Base-by-base conservation (phyloP, 768 basidiomycete species). In the Mycena crocata region DNA sequence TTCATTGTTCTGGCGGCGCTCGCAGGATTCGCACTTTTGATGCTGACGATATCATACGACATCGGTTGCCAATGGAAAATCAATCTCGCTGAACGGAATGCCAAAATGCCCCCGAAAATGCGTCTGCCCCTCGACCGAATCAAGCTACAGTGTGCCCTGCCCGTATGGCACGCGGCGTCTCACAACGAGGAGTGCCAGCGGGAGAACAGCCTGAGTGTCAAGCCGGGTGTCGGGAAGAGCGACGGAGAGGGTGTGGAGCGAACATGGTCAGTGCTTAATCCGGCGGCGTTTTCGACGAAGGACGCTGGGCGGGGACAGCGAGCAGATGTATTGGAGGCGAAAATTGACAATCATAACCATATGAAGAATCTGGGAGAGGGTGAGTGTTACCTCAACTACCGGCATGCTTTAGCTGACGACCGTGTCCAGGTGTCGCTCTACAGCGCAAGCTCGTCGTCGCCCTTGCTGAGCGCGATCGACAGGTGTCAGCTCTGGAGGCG, bases 271-370 rank as follows among this genome's bases (percentile, higher is more conserved):
- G 59, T 54, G 0, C 45, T 74, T 4, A 80, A 81, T 51, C 57
- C 64, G 0, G 64, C 64, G 0, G 71, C 73, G 0, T 63, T 63
- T 5, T 73, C 71, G 26, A 80, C 77, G 0, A 72, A 72, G 17
- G 77, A 81, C 30, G 80, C 77, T 76, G 74, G 73, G 0, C 70
- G 72, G 1, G 75, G 75, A 0, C 45, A 61, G 1, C 63, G 73
- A 0, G 50, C 68, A 6, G 76, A 79, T 17, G 71, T 73, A 0
- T 26, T 82, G 6, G 76, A 82, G 32, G 62, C 71, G 23, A 48
- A 58, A 32, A 31, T 54, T 12, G 77, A 79, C 39, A 42, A 69
- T n/a, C 70, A 45, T 12, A 68, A 68, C 32, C 65, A 39, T 32
- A 19, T 28, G n/a, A 71, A 71, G 54, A 62, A 61, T 39, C 23